These are phyloP conservation scores for Umbelopsis sp. DNA, from an alignment of 371 early-diverging fungal genomes.

Conservation along the genomic window DNA sequence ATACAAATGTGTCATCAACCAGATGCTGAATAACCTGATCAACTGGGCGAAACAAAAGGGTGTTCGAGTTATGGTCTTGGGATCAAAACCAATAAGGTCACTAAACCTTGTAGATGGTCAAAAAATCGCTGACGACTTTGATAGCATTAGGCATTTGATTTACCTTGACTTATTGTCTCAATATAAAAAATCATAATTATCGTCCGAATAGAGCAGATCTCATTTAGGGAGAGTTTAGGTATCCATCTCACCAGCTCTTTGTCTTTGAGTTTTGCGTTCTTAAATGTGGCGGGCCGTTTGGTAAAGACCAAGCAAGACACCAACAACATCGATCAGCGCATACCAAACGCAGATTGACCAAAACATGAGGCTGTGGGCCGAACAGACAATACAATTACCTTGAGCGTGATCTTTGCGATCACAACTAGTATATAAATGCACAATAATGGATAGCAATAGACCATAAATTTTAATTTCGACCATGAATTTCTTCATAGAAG, in stretches of 20 bases:
- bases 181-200: slow-evolving; percentile 12
- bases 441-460: background rate
- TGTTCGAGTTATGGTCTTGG: background rate
- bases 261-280: no score
- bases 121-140: background rate
- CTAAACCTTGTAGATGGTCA: background rate
- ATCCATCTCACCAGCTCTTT: background rate
- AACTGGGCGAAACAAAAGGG: slow-evolving; percentile 11
- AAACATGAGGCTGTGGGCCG: background rate
- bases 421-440: slow-evolving; percentile 15
- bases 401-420: background rate
- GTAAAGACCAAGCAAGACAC: background rate
- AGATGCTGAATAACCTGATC: background rate
- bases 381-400: background rate
- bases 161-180: slow-evolving; percentile 10
- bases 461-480: slow-evolving; percentile 17
- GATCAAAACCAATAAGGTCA: slow-evolving; percentile 4
- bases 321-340: background rate
- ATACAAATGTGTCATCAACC: slow-evolving; percentile 8
- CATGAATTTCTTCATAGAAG: slow-evolving; percentile 14
- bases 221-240: background rate
- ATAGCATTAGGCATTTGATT: slow-evolving; percentile 12
- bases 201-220: background rate
- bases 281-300: no score
- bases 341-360: background rate